Evolutionary conservation across 805 yeast genomes (phyloP).

Genomic region (Kuraishia cidri): DNA sequence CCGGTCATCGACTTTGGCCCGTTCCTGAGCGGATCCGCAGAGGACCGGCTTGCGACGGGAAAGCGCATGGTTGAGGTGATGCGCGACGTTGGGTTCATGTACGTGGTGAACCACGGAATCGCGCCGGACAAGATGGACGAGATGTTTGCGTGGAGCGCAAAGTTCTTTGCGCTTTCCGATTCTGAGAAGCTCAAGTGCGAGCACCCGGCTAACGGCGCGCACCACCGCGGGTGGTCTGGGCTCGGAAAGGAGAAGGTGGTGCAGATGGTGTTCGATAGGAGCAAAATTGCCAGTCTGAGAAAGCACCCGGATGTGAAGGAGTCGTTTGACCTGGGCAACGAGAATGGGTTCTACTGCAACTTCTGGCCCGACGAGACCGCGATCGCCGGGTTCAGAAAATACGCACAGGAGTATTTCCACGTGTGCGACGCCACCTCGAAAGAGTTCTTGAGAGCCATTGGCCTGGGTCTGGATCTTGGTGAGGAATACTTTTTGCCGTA

Average conservation of each 20-base stretch:
- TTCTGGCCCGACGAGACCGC: conserved; percentile 16
- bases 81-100: conserved; percentile 18
- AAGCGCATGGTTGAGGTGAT: conserved; percentile 14
- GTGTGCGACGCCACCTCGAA: conserved; percentile 10
- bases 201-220: conserved; percentile 15
- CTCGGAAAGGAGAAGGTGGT: conserved; percentile 17
- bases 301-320: conserved; percentile 17
- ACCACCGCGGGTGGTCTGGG: conserved; percentile 17
- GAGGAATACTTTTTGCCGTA: conserved; percentile 17
- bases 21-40: conserved; percentile 14
- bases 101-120: conserved; percentile 18
- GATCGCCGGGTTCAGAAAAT: conserved; percentile 14
- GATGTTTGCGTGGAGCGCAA: conserved; percentile 11
- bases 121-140: conserved; percentile 13
- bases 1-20: conserved; percentile 19
- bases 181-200: conserved; percentile 12
- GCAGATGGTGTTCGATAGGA: conserved; percentile 15
- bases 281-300: conserved; percentile 9
- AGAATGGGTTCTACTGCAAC: conserved; percentile 9
- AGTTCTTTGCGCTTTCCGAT: conserved; percentile 10
- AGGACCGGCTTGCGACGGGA: conserved; percentile 13
- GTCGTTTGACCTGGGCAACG: conserved; percentile 16
- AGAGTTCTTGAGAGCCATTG: conserved; percentile 15
- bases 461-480: conserved; percentile 19
- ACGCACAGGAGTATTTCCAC: conserved; percentile 10